A percentile compares a stretch with the other conserved stretches of the same genome.
phyloP scores from a whole-genome alignment of 805 yeast genomes.

The Yarrowia bubula region DNA sequence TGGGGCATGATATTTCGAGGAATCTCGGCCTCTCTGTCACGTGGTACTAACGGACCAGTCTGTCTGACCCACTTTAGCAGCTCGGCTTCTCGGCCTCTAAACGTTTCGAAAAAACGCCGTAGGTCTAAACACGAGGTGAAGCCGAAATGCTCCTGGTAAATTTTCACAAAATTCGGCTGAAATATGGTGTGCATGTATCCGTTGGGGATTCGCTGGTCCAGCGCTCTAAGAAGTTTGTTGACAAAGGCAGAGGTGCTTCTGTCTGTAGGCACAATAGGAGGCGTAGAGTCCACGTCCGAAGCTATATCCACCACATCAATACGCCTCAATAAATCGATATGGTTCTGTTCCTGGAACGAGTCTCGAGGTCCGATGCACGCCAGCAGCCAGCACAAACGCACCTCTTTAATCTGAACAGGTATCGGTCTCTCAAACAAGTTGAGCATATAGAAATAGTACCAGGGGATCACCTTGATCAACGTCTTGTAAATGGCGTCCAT shows the following conservation, averaged over 20 bases:
- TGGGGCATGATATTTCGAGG: not conserved
- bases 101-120: not conserved
- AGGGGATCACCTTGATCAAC: not conserved
- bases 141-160: not conserved
- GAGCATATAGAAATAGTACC: not conserved
- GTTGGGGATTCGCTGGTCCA: not conserved
- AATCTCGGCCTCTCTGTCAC: not conserved
- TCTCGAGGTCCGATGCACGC: not conserved
- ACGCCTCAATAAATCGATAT: not conserved
- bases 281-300: not conserved
- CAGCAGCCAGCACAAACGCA: not conserved
- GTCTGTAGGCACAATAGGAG: not conserved
- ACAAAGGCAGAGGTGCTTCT: not conserved
- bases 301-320: not conserved
- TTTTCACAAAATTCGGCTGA: not conserved
- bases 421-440: not conserved
- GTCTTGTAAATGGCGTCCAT: not conserved
- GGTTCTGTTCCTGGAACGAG: not conserved
- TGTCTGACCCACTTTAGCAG: not conserved
- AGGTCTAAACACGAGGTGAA: not conserved
- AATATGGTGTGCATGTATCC: slow-evolving; percentile 1
- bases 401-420: not conserved
- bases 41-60: not conserved
- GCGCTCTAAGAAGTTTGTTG: not conserved
- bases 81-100: not conserved